Conservation (phyloP, 2,329 filamentous ascomycete genomes). For the Paraphaeosphaeria sporulosa region DNA sequence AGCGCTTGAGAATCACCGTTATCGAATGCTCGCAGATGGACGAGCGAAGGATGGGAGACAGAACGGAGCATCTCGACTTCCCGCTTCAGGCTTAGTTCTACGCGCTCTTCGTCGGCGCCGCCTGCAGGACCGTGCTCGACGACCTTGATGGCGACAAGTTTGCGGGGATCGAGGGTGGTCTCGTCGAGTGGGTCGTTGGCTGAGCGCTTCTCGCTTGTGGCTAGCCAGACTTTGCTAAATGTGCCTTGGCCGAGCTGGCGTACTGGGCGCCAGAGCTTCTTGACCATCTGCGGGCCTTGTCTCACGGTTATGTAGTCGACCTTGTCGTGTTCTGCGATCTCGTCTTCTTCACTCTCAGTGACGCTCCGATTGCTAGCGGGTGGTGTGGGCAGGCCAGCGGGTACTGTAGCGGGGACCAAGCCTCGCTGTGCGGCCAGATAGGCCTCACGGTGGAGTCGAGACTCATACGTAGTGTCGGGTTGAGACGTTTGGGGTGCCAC, state of each 20-base stretch:
- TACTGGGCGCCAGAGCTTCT: constrained; percentile 81
- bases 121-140: constrained; percentile 94
- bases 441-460: constrained; percentile 75
- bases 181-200: constrained; percentile 54
- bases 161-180: constrained; percentile 69
- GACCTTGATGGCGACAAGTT: constrained; percentile 92
- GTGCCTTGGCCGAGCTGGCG: constrained; percentile 88
- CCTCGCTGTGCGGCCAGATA: constrained; percentile 82
- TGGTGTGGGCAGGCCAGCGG: constrained; percentile 69
- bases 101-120: constrained; percentile 88
- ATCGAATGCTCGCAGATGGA: constrained; percentile 90
- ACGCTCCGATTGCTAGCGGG: constrained; percentile 70
- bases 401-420: constrained; percentile 65
- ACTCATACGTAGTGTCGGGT: constrained; percentile 60
- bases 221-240: constrained; percentile 92
- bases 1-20: constrained; percentile 83
- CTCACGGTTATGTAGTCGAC: constrained; percentile 56
- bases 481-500: constrained; percentile 48
- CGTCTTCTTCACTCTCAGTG: constrained; percentile 62
- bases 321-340: constrained; percentile 53
- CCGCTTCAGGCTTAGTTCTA: constrained; percentile 91
- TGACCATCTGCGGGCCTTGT: constrained; percentile 69
- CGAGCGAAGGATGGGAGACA: constrained; percentile 86
- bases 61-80: constrained; percentile 93
- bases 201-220: constrained; percentile 74